Evolutionary conservation across 768 basidiomycete genomes (phyloP), one percentile per base, ranked within the genome.

Genomic region (Russula griseocarnosa): DNA sequence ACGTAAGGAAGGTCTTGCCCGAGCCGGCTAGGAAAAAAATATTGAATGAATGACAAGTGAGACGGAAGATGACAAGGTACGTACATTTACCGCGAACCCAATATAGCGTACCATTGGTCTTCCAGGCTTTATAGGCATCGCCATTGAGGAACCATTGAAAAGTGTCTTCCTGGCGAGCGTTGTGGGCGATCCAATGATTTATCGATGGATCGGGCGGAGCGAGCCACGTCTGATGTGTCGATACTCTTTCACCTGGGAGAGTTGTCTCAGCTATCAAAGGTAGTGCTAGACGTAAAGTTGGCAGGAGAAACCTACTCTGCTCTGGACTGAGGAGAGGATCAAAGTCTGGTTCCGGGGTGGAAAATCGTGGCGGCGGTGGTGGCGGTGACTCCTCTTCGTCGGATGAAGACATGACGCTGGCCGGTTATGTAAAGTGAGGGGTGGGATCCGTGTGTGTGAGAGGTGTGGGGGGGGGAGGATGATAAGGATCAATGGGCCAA

Each of bases 1-100:
- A 65, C 63, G 30, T 61, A 44, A 65, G 30, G 40, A 56, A 5
- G 32, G 63, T 61, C 42, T 61, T 65, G 20, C 63, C 63, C 2
- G 63, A 26, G 30, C 63, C 63, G 5, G 26, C 63, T 65, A n/a
- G 5, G 50, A 51, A 61, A 34, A 22, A 3, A 22, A 14, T 8
- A 46, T 54, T n/a, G 32, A 16, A 28, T 52, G 10, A 53, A 40
- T 36, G 20, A 14, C n/a, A 30, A 53, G 20, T 34, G 56, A 56
- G 14, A 51, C 3, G 13, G 44, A 22, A 28, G 10, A 7, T 26
- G 47, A 28, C 24, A 20, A 57, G 20, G 20, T 24, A 28, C 63
- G 1, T 22, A 65, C 63, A 42, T 57, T 30, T 61, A 13, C 63
- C 63, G 38, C 44, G 58, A 16, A 54, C 40, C 49, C 59, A 50